Conservation (phyloP, 2,329 filamentous ascomycete genomes). For the Fusarium tjaetaba region DNA sequence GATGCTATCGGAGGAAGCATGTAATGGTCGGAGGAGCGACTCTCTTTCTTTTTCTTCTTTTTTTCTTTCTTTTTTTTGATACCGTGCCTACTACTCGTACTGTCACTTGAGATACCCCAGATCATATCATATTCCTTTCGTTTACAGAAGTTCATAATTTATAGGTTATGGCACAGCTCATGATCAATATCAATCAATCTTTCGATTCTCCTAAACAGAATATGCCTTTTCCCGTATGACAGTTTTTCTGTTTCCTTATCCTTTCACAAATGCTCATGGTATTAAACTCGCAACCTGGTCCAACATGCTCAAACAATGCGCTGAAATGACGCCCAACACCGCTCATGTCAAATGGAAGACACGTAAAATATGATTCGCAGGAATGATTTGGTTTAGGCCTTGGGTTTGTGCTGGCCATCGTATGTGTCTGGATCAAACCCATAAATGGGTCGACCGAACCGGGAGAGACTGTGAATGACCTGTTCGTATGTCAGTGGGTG, state of each 20-base stretch:
- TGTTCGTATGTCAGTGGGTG: conserved; percentile 43
- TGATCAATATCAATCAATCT: conserved; percentile 23
- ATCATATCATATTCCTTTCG: conserved; percentile 33
- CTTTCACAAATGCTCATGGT: neutral
- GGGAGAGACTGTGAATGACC: conserved; percentile 63
- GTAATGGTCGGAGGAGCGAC: conserved; percentile 35
- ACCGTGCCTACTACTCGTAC: conserved; percentile 38
- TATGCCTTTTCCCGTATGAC: neutral
- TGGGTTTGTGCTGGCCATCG: conserved; percentile 9
- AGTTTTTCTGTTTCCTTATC: neutral
- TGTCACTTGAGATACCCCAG: conserved; percentile 45
- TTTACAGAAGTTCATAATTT: conserved; percentile 39
- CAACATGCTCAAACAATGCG: conserved; percentile 14
- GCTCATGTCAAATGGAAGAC: neutral
- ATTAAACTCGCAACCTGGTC: neutral
- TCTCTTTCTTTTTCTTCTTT: conserved; percentile 15
- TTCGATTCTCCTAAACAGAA: neutral
- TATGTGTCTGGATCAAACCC: conserved; percentile 63
- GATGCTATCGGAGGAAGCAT: conserved; percentile 3
- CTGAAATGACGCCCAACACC: neutral
- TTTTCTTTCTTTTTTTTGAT: conserved; percentile 22
- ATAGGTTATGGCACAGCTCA: conserved; percentile 15
- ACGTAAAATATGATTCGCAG: neutral
- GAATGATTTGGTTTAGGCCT: neutral
- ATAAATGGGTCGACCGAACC: conserved; percentile 64